Base-by-base conservation (phyloP, 2,329 filamentous ascomycete species). In the Colletotrichum paranaense region DNA sequence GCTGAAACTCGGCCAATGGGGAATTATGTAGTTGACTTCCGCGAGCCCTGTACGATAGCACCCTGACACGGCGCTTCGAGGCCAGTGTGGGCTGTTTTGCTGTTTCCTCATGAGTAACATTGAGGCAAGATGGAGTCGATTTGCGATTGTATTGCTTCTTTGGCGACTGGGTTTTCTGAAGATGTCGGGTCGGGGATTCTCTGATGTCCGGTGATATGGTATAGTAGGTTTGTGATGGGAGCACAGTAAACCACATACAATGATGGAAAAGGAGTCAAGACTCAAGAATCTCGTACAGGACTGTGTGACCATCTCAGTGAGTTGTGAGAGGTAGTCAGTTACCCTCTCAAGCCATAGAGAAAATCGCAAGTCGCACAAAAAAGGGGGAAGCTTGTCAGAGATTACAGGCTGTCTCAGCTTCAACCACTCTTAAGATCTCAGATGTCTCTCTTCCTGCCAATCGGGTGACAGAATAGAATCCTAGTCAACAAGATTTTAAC, bases 1-100 rank as follows among this genome's bases (percentile, higher is more conserved):
- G 71, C 71, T 73, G 71, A 73, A 57, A 73, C 67, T 9, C 28
- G 42, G 12, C 60, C 11, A 58, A 58, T 32, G 6, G 32, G 7
- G 22, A 24, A 16, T 16, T 46, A 12, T 26, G 32, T 28, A 4
- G 53, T 53, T 16, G 32, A 22, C 14, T 12, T 14, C 22, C 9
- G 16, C 14, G 24, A 8, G 30, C 4, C n/a, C 3, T 63, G 38
- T 59, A 35, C 46, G 58, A 5, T n/a, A 30, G 9, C 38, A 7
- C 16, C 2, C 28, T 22, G 24, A 11, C 19, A 9, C 19, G 42
- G 42, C 42, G 42, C 8, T 49, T 49, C 42, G 19, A 49, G 42
- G 3, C 2, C 11, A 49, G 42, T n/a, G 42, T n/a, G 42, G 42
- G 1, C 5, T 42, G 8, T 19, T 49, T n/a, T 49, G 7, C 5